Base-by-base conservation (phyloP, 768 basidiomycete genomes). In the Tulasnella sp. region DNA sequence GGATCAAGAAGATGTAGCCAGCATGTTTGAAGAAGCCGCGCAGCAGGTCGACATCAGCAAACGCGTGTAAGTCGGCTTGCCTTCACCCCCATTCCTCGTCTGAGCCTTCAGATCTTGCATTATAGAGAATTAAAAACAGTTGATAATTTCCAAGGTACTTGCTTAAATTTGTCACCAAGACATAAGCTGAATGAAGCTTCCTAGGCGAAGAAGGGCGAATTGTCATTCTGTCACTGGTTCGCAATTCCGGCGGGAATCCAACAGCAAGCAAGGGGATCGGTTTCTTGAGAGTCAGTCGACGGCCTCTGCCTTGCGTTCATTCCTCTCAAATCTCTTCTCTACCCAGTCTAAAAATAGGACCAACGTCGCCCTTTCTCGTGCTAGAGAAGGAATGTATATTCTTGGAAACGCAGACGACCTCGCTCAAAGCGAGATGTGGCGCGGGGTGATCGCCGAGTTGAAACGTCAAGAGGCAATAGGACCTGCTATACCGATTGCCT, bases 311-410 rank as follows among this genome's bases (percentile, higher is more conserved):
- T 6, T 18, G 16, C 78, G 24, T 2, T 28, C 16, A 44, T 28
- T 18, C 24, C 50, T 48, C 78, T 41, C 41, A 16, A 77, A n/a
- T 40, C 24, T 42, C n/a, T 18, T 42, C 82, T 20, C 54, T 9
- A 44, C 11, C 2, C 82, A 91, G 90, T 91, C 90, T 0, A 87
- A 88, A 78, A 91, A 91, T 81, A 86, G 90, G 41, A 90, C 88
- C 2, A 91, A 87, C 76, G 94, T 94, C 60, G 93, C 94, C 0
- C 84, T 95, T 5, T 94, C 93, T 28, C 88, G 94, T 34, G 93
- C 94, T 6, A 89, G 90, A 75, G 90, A 95, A 80, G 94, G 94
- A 9, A 86, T 95, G 2, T 94, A 89, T 83, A 90, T 95, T 41
- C 85, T 95, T 7, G 94, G 94, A 37, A 93, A 94, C 77, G 90